Conservation (phyloP, 2,329 filamentous ascomycete genomes). For the Trichoderma lentiforme region DNA sequence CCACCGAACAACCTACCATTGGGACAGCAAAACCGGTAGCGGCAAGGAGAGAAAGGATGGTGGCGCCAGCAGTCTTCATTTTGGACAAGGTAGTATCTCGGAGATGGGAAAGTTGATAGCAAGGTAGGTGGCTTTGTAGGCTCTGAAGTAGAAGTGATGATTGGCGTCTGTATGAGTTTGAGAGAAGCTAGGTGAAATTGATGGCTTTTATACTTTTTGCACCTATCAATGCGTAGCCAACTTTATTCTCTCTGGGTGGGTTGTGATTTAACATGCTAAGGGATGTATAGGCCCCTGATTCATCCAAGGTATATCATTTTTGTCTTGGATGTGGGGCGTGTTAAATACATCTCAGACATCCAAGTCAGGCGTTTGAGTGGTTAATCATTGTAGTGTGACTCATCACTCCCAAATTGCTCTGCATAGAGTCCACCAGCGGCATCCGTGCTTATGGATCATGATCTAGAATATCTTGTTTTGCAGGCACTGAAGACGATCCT, state of each 20-base stretch:
- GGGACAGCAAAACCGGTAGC: not conserved
- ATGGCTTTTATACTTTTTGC: not conserved
- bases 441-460: not conserved
- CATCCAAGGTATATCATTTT: not conserved
- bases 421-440: not conserved
- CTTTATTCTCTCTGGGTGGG: not conserved
- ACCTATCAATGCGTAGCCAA: not conserved
- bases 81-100: not conserved
- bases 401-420: not conserved
- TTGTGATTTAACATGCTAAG: not conserved
- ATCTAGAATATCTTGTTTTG: not conserved
- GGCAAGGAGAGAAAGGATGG: not conserved
- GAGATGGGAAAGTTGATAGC: not conserved
- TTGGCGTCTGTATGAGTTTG: not conserved
- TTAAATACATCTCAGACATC: not conserved
- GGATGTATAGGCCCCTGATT: not conserved
- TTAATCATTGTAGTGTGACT: not conserved
- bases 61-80: conserved; percentile 1
- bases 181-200: not conserved
- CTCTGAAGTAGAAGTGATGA: not conserved
- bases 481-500: not conserved
- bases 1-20: not conserved
- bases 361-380: not conserved
- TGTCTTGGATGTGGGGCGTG: not conserved
- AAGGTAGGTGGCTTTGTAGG: not conserved